These are phyloP conservation scores for Carex littledalei DNA, from an alignment of 176 grass and related monocot species.

Conservation along the genomic window DNA sequence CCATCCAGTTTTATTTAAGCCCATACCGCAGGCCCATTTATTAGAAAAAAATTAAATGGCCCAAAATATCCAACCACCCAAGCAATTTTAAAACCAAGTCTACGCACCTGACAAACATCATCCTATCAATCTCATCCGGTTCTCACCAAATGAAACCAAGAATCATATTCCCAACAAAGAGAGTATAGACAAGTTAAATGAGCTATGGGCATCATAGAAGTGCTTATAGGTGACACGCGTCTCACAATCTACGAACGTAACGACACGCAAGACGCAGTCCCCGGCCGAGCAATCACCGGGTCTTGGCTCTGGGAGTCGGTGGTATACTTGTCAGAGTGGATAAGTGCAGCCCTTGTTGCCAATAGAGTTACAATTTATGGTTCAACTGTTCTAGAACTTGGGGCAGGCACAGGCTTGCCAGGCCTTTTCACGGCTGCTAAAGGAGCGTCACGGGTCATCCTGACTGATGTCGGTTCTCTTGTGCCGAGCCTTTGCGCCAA, in stretches of 20 bases:
- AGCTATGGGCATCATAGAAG: neutral
- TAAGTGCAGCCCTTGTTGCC: neutral
- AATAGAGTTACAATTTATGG: neutral
- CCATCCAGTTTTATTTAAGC: neutral
- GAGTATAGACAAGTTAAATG: neutral
- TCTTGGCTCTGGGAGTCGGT: slow-evolving; percentile 74
- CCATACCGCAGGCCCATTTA: neutral
- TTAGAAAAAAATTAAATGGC: neutral
- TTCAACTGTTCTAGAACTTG: slow-evolving; percentile 59
- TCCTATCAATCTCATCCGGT: neutral
- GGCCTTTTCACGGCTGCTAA: slow-evolving; percentile 38
- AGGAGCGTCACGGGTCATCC: slow-evolving; percentile 45
- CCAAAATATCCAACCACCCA: neutral
- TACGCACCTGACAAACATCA: neutral
- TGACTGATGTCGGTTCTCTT: slow-evolving; percentile 42
- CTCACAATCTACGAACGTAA: slow-evolving; percentile 45
- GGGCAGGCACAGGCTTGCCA: slow-evolving; percentile 55
- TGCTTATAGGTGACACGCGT: neutral
- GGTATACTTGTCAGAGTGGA: slow-evolving; percentile 37
- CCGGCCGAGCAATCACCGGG: slow-evolving; percentile 50
- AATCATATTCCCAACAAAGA: neutral
- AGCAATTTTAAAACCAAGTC: slow-evolving; percentile 1
- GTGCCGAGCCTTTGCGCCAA: slow-evolving; percentile 44
- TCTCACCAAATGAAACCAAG: neutral
- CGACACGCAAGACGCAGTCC: slow-evolving; percentile 37